phyloP scores from a whole-genome alignment of 2,329 filamentous ascomycete genomes.

The Leptographium flavum region DNA sequence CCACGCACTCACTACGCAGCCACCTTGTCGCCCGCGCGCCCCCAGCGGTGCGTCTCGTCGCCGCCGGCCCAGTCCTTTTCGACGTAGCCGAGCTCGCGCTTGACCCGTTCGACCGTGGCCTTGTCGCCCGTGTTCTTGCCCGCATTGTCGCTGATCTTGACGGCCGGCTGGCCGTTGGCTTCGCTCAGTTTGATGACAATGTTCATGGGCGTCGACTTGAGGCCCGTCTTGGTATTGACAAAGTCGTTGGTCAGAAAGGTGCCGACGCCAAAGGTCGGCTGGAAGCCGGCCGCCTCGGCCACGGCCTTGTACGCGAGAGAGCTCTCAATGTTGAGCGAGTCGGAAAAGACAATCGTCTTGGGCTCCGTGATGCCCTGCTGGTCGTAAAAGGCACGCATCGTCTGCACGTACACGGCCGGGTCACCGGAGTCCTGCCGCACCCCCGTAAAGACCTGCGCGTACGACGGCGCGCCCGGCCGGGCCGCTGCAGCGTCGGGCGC shows the following conservation, averaged over 20 bases:
- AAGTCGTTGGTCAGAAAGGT: constrained; percentile 97
- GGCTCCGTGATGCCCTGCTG: constrained; percentile 57
- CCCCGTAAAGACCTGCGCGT: constrained; percentile 70
- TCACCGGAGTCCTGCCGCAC: constrained; percentile 87
- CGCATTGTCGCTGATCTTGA: constrained; percentile 82
- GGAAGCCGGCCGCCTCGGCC: constrained; percentile 67
- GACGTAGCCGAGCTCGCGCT: constrained; percentile 70
- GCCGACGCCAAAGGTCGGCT: constrained; percentile 82
- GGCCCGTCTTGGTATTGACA: constrained; percentile 50
- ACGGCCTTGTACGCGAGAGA: constrained; percentile 82
- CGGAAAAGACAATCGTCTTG: constrained; percentile 90
- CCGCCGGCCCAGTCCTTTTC: constrained; percentile 74
- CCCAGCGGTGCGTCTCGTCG: constrained; percentile 76
- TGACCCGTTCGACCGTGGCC: constrained; percentile 65
- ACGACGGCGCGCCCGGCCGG: constrained; percentile 31
- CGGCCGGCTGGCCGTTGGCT: constrained; percentile 63
- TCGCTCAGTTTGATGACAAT: constrained; percentile 96
- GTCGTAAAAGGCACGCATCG: constrained; percentile 73
- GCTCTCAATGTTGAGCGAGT: constrained; percentile 80
- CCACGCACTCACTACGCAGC: background rate
- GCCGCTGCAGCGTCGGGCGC: constrained; percentile 21
- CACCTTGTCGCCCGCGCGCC: constrained; percentile 27
- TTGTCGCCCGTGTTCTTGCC: constrained; percentile 91
- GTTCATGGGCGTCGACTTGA: constrained; percentile 82
- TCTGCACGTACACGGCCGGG: constrained; percentile 62